phyloP scores from a whole-genome alignment of 2,329 filamentous ascomycete species.

The Aspergillus novofumigatus region DNA sequence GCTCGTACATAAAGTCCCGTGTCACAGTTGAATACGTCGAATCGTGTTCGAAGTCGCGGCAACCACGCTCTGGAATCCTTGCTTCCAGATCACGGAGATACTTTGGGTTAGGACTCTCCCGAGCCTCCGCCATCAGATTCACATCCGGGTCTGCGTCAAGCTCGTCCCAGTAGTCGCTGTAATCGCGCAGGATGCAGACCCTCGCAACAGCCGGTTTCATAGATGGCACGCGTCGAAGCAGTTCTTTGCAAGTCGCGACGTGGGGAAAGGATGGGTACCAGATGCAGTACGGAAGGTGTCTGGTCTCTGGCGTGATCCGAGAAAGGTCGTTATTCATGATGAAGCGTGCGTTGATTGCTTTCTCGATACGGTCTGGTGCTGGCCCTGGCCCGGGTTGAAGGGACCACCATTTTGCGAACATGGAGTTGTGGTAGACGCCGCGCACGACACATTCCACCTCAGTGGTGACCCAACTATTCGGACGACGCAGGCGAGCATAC shows the following conservation, averaged over 20 bases:
- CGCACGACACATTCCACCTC: not conserved
- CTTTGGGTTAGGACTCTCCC: not conserved
- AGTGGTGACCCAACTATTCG: constrained; percentile 2
- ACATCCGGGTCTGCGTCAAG: not conserved
- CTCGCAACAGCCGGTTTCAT: not conserved
- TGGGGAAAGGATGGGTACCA: no score
- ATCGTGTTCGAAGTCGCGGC: no score
- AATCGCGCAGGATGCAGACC: not conserved
- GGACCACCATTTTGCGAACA: constrained; percentile 3
- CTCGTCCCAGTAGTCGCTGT: not conserved
- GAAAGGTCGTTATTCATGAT: constrained; percentile 1
- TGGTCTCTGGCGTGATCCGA: not conserved
- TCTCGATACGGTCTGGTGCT: not conserved
- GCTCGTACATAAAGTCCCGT: no score
- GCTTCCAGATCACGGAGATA: not conserved
- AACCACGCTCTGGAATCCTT: not conserved
- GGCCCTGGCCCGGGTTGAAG: not conserved
- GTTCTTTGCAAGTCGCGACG: no score
- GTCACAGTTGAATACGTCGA: no score
- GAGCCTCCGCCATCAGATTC: not conserved
- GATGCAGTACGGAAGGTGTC: not conserved
- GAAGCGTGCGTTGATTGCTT: not conserved
- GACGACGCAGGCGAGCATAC: constrained; percentile 34
- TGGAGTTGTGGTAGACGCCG: constrained; percentile 2
- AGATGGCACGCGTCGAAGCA: not conserved